These are phyloP conservation scores for Pseudomassariella vexata DNA, from an alignment of 2,329 filamentous ascomycete species.

Conservation along the genomic window DNA sequence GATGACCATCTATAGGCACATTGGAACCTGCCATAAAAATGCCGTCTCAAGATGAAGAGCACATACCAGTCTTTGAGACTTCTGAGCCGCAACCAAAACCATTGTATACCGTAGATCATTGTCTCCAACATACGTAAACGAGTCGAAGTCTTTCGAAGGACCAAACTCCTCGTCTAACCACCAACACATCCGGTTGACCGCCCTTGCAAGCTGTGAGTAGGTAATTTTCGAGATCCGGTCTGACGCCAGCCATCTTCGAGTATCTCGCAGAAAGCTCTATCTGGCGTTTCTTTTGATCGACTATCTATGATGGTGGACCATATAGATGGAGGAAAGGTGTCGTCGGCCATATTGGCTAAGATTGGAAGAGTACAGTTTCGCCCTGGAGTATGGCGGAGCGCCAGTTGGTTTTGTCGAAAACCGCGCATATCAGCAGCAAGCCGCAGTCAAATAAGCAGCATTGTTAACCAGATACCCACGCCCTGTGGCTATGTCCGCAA, in stretches of 20 bases:
- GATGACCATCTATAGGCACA: slow-evolving; percentile 3
- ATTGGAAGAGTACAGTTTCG: no score
- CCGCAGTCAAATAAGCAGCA: no score
- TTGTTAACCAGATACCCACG: no score
- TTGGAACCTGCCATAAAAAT: no score
- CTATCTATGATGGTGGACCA: slow-evolving; percentile 1
- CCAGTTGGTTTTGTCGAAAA: no score
- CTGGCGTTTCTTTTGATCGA: slow-evolving; percentile 1
- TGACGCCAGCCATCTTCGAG: slow-evolving; percentile 3
- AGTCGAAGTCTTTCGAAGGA: not conserved
- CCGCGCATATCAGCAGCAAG: no score
- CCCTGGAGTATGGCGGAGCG: no score
- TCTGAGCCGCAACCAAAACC: slow-evolving; percentile 4
- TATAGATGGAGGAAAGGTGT: slow-evolving; percentile 3
- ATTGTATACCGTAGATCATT: slow-evolving; percentile 5
- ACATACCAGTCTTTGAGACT: not conserved
- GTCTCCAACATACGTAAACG: slow-evolving; percentile 4
- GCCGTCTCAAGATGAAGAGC: no score
- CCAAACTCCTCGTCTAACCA: slow-evolving; percentile 4
- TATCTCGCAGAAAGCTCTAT: slow-evolving; percentile 4
- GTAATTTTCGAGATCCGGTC: slow-evolving; percentile 2
- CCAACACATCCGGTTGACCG: slow-evolving; percentile 5
- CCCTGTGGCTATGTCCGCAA: no score
- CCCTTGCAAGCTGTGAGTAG: slow-evolving; percentile 2
- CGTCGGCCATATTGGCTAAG: not conserved